Base-by-base conservation (phyloP, 2,329 filamentous ascomycete species). In the Metarhizium sp. region DNA sequence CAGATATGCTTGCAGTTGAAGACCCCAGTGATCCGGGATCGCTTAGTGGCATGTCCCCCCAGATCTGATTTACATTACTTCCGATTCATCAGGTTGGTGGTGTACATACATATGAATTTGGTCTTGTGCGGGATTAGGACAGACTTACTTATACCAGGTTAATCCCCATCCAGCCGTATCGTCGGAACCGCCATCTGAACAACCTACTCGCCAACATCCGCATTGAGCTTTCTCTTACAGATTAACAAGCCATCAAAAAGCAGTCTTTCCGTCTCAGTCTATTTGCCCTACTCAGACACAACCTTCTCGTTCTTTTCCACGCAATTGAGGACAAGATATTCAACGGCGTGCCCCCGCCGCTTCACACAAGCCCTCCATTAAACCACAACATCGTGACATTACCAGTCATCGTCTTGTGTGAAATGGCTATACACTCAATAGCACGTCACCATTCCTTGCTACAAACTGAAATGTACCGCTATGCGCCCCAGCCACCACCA, bases 401-500 rank as follows among this genome's bases (percentile, higher is more conserved):
- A 16, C 16, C 42, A 40, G 18, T 45, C 45, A 48, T 48, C 10
- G 13, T 30, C 45, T 20, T 45, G 6, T 52, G 52, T 52, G 52
- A 54, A 43, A 58, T 65, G 61, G 61, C 63, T 58, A 59, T 61
- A 52, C 61, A 64, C 54, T 64, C 50, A 7, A 53, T 48, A 61
- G 66, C 66, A 67, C 62, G 68, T 60, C 64, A 64, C 25, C 61
- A 64, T 58, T 48, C 58, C 32, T 50, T 48, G 4, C 53, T 55
- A n/a, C 55, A 58, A 30, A 51, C 57, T 38, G 54, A 57, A 29
- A 59, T 61, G 43, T 59, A 62, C 52, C 69, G 71, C 58, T 78
- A 80, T 62, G 63, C 71, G 54, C 81, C 82, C 51, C 81, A 84
- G 65, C 80, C 84, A 52, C 87, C 86, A 54, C 87, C 87, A 36